Conservation (phyloP, 768 basidiomycete genomes). For the Solioccasus polychromus region DNA sequence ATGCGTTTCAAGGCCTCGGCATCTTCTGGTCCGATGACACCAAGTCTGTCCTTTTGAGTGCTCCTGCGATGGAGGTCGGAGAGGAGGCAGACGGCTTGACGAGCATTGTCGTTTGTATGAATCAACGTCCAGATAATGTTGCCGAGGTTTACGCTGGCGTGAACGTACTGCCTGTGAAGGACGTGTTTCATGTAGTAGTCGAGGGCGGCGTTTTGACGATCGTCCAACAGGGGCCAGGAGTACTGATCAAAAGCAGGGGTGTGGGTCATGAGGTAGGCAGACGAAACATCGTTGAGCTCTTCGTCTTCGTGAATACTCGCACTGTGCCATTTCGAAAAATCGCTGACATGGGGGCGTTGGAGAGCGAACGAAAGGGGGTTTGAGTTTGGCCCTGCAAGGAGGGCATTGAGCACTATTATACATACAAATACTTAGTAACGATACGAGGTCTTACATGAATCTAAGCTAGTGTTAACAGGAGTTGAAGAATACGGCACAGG, state of each 20-base stretch:
- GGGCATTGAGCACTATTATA: conserved; percentile 65
- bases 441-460: conserved; percentile 73
- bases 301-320: conserved; percentile 11
- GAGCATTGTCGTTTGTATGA: conserved; percentile 42
- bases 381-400: conserved; percentile 49
- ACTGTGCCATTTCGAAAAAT: conserved; percentile 24
- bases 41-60: conserved; percentile 24
- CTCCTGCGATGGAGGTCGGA: conserved; percentile 52
- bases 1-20: conserved; percentile 26
- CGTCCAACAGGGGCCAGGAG: conserved; percentile 11
- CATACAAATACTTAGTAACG: conserved; percentile 65
- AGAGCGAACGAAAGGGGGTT: conserved; percentile 21
- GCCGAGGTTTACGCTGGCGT: conserved; percentile 50
- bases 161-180: conserved; percentile 65
- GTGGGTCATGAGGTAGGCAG: conserved; percentile 15
- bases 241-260: conserved; percentile 8
- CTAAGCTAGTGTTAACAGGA: conserved; percentile 53
- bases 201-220: conserved; percentile 20
- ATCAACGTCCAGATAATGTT: conserved; percentile 51
- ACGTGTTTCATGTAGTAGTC: conserved; percentile 59
- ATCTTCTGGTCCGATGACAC: conserved; percentile 21
- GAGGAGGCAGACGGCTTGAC: conserved; percentile 60
- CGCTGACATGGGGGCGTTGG: conserved; percentile 29
- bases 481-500: conserved; percentile 29
- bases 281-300: conserved; percentile 20